These are phyloP conservation scores for Salvia rosmarinus DNA, from an alignment of 257 asterid species.

Conservation along the genomic window DNA sequence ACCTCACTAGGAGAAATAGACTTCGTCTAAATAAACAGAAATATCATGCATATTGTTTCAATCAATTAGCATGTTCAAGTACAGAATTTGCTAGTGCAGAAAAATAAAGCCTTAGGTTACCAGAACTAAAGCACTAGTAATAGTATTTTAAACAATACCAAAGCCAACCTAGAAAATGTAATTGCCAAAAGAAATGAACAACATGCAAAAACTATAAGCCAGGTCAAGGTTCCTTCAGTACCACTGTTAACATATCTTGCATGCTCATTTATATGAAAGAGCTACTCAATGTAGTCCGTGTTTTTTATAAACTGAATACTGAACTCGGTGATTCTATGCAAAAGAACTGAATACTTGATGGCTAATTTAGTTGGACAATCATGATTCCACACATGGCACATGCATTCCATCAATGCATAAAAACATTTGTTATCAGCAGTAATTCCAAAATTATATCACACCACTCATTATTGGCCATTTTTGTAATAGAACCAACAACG, in stretches of 20 bases:
- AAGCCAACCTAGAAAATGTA: background rate
- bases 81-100: background rate
- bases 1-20: background rate
- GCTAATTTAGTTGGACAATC: no score
- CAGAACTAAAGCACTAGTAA: background rate
- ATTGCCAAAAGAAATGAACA: background rate
- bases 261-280: background rate
- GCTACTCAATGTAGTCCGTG: no score
- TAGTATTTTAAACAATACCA: background rate
- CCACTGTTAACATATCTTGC: background rate
- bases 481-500: no score
- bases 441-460: no score
- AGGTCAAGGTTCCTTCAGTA: background rate
- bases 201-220: background rate
- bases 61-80: background rate
- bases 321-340: no score
- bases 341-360: no score
- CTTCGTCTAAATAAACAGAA: background rate
- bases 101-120: background rate
- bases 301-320: no score
- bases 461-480: no score
- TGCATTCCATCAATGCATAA: no score
- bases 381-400: no score
- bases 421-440: no score
- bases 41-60: background rate